Evolutionary conservation across 257 asterid species (phyloP), one percentile per base, ranked within the genome.

Genomic region (Solanum pinnatisectum): DNA sequence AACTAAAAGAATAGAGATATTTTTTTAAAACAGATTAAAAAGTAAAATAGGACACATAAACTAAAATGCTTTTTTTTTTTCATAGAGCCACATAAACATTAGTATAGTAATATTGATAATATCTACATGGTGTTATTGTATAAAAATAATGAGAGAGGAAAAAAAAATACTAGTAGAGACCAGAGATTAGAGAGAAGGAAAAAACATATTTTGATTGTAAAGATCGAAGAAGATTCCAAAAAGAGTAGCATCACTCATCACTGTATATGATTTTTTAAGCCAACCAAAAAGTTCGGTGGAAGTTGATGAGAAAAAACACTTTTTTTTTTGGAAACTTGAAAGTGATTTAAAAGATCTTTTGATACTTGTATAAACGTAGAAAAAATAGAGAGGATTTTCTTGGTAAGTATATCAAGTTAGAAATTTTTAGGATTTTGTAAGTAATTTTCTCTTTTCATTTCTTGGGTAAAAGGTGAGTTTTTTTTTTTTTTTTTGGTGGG

Each of bases 341-440:
- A 92, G 93, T 84, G 91, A 93, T 90, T 89, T 91, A 27, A 90
- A 82, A 87, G 86, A 86, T 85, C 88, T 65, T 39, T 13, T 16
- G 79, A 37, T 88, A 77, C 46, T 85, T 40, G 76, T 76, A 56
- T 76, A 37, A 36, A 52, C 52, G 73, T 52, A 60, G 52, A 63
- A 36, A 10, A 77, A 1, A 36, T 52, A 20, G 44, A 40, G 7
- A 77, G 33, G 63, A 86, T 85, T 88, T 85, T 89, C 86, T 32
- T 86, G 88, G 93, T 93, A 77, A 90, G 91, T 88, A 79, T 44
- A 36, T 63, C 35, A 36, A 73, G 88, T 25, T n/a, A 7, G 20
- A 12, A 78, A 4, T 1, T 27, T 5, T 44, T 42, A 8, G 25
- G 39, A 1, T 30, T 7, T 4, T 79, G 68, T 81, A 2, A 30